These are phyloP conservation scores for Kodamaea lidongshanica DNA, from an alignment of 805 yeast species.

Conservation along the genomic window DNA sequence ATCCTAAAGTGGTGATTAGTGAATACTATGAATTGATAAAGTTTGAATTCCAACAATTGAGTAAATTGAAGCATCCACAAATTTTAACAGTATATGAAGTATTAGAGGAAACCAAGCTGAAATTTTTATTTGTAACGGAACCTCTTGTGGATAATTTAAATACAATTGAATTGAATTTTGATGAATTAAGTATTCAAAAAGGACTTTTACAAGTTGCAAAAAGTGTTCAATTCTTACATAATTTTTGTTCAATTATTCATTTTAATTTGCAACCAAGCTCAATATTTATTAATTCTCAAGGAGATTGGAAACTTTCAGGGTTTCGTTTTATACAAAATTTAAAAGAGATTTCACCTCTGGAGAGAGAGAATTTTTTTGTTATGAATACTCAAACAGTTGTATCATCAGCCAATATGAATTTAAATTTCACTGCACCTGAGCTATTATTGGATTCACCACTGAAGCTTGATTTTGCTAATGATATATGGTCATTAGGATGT, in stretches of 20 bases:
- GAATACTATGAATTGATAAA: slow-evolving; percentile 64
- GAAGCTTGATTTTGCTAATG: slow-evolving; percentile 58
- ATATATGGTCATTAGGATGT: slow-evolving; percentile 79
- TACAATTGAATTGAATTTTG: slow-evolving; percentile 38
- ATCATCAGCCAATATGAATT: slow-evolving; percentile 69
- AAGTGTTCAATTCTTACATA: slow-evolving; percentile 79
- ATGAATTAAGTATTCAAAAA: slow-evolving; percentile 69
- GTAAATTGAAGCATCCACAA: slow-evolving; percentile 86
- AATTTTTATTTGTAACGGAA: slow-evolving; percentile 81
- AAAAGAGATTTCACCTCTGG: slow-evolving; percentile 43
- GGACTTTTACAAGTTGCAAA: slow-evolving; percentile 76
- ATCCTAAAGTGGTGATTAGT: slow-evolving; percentile 46
- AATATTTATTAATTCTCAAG: slow-evolving; percentile 68
- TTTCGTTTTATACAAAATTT: slow-evolving; percentile 45
- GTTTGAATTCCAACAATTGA: slow-evolving; percentile 62
- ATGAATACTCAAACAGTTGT: slow-evolving; percentile 72
- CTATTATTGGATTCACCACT: slow-evolving; percentile 55
- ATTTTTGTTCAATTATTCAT: slow-evolving; percentile 68
- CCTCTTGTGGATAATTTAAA: slow-evolving; percentile 54
- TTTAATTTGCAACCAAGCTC: slow-evolving; percentile 73
- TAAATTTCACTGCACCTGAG: slow-evolving; percentile 82
- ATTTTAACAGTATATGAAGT: slow-evolving; percentile 81
- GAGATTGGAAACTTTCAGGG: slow-evolving; percentile 93
- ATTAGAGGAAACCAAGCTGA: slow-evolving; percentile 74
- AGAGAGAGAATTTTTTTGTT: slow-evolving; percentile 53